Evolutionary conservation across 768 basidiomycete genomes (phyloP).

Genomic region (Crepidotus variabilis): DNA sequence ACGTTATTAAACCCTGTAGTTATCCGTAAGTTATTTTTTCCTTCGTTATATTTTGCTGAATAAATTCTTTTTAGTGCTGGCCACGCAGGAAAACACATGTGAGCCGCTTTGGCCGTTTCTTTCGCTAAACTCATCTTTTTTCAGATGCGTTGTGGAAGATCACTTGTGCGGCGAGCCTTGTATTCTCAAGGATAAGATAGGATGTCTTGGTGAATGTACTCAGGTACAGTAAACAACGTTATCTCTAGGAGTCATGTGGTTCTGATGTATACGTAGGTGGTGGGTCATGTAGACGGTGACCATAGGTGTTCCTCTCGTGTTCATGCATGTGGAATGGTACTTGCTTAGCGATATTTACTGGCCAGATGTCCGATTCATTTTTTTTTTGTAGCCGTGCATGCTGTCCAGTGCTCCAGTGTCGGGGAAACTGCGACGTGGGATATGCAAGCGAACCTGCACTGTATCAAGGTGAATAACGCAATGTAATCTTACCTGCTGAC

Average conservation of each 20-base stretch:
- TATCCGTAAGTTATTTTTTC: conserved; percentile 35
- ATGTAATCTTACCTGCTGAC: neutral
- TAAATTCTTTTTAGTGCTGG: conserved; percentile 42
- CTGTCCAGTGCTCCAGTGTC: conserved; percentile 17
- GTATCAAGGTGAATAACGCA: conserved; percentile 32
- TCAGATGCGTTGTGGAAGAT: conserved; percentile 47
- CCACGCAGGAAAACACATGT: conserved; percentile 55
- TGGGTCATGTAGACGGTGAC: conserved; percentile 41
- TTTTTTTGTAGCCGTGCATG: conserved; percentile 36
- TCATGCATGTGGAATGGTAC: conserved; percentile 55
- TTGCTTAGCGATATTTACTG: neutral
- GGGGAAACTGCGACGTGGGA: conserved; percentile 24
- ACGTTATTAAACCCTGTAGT: conserved; percentile 34
- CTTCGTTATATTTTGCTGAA: neutral
- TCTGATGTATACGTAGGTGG: conserved; percentile 30
- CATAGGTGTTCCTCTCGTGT: conserved; percentile 51
- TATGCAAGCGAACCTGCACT: conserved; percentile 39
- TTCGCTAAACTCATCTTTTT: neutral
- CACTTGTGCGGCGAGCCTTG: conserved; percentile 57
- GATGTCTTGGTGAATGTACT: conserved; percentile 49
- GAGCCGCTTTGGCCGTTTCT: conserved; percentile 11
- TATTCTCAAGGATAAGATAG: conserved; percentile 37
- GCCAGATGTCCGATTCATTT: neutral
- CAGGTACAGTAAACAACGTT: conserved; percentile 30
- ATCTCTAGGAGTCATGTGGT: neutral